Evolutionary conservation across 1,284 basidiomycete species (phyloP), one percentile per base, ranked within the genome.

Genomic region (Boletus smithii): DNA sequence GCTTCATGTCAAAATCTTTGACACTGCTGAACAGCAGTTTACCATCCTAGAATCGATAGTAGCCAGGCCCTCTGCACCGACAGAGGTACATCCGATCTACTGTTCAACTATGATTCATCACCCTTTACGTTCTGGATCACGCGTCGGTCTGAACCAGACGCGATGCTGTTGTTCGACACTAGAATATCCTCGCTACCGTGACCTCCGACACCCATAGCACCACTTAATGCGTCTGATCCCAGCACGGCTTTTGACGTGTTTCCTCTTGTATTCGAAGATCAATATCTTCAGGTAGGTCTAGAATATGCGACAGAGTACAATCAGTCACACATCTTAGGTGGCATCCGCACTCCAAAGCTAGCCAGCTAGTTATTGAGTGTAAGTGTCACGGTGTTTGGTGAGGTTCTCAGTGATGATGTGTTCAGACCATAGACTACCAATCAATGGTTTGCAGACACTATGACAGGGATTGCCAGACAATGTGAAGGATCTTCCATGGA

Each of bases 61-160:
- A 31, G 60, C 74, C 20, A 71, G 73, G 3, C 80, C 81, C 13
- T 36, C 63, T 0, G 54, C 66, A 5, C 62, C 70, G 2, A 60
- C 58, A 3, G 56, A 54, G 3, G 63, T 4, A 68, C 56, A 2
- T 78, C 76, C 0, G 81, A 84, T 53, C 67, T 85, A 4, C 60
- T 76, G 3, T 90, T 90, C 71, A 80, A 88, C 59, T 81, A 83
- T 59, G 72, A 80, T 2, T 31, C 75, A 2, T 70, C 72, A 0
- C 83, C 84, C 0, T 90, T 90, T 62, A 78, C 80, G 1, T 90
- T 88, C 66, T 89, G 86, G 85, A 80, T 88, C 52, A 82, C 79
- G 2, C 76, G 84, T 26, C 73, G 78, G 33, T 77, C 77, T 8
- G 71, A 79, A 27, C 80, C 79, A 14, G 65, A 74, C 17, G 74